Conservation (phyloP, 108 stramenopile genomes). For the Skeletonema tropicum region DNA sequence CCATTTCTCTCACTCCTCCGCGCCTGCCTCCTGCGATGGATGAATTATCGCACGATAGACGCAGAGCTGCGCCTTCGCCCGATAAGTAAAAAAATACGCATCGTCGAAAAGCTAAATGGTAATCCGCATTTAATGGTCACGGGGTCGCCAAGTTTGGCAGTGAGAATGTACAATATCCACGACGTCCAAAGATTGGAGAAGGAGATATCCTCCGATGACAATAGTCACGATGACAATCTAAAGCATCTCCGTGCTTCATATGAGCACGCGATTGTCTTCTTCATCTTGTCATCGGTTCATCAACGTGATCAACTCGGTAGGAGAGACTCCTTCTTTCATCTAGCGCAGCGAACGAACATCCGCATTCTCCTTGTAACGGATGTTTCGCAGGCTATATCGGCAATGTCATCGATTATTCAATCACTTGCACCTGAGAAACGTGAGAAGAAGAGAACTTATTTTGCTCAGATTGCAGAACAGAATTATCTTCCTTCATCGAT, state of each 20-base stretch:
- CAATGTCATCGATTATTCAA: constrained; percentile 37
- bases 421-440: constrained; percentile 52
- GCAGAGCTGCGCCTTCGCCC: constrained; percentile 48
- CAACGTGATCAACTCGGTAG: constrained; percentile 53
- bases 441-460: constrained; percentile 44
- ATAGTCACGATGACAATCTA: constrained; percentile 8
- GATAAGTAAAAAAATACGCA: constrained; percentile 51
- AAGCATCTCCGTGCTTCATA: constrained; percentile 49
- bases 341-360: constrained; percentile 42
- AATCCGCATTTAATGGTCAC: constrained; percentile 62
- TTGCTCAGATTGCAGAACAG: constrained; percentile 35
- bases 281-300: constrained; percentile 34
- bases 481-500: constrained; percentile 31
- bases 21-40: neutral
- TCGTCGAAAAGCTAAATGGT: constrained; percentile 56
- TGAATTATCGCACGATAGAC: constrained; percentile 11
- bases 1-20: neutral
- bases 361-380: constrained; percentile 30
- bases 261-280: constrained; percentile 54
- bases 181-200: constrained; percentile 35
- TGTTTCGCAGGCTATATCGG: constrained; percentile 35
- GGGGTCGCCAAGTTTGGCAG: constrained; percentile 47
- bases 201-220: neutral
- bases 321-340: constrained; percentile 57
- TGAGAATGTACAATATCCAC: constrained; percentile 44